Percentiles rank a stretch among this genome's conserved stretches.
Evolutionary conservation across 176 grass and related monocot species (phyloP).

Genomic region (Rhynchospora tenuis): DNA sequence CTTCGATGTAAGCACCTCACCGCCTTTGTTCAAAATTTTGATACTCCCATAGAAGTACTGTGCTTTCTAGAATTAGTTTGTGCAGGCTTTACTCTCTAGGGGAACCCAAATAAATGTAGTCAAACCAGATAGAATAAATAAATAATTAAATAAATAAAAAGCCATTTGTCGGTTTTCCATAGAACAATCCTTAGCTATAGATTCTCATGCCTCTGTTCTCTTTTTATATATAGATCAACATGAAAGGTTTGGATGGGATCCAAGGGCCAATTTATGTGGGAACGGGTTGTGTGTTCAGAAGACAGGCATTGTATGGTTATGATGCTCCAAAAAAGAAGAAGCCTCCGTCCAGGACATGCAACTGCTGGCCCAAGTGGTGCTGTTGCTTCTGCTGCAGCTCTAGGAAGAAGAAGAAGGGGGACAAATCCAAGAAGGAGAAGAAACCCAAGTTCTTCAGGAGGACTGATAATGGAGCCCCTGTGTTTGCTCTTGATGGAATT

Average conservation of each 20-base stretch:
- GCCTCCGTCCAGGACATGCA: constrained; percentile 73
- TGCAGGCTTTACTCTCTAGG: not conserved
- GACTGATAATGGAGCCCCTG: constrained; percentile 50
- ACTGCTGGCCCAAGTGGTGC: constrained; percentile 93
- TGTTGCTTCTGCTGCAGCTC: constrained; percentile 41
- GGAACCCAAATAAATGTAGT: not conserved
- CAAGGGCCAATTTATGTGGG: constrained; percentile 97
- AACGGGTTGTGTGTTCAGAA: constrained; percentile 82
- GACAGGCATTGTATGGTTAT: constrained; percentile 72
- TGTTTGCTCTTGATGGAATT: constrained; percentile 59
- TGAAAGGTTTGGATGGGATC: constrained; percentile 97
- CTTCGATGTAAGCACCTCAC: constrained; percentile 84
- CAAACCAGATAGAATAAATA: not conserved
- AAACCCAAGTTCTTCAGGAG: constrained; percentile 45
- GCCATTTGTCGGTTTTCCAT: not conserved
- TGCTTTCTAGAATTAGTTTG: not conserved
- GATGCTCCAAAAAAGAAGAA: constrained; percentile 91
- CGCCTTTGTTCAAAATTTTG: not conserved
- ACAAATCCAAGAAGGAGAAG: constrained; percentile 73
- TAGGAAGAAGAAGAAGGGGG: constrained; percentile 51
- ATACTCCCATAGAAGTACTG: not conserved
- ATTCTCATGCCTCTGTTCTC: constrained; percentile 7
- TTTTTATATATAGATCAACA: constrained; percentile 62
- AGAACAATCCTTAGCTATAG: not conserved
- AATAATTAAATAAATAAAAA: not conserved